Evolutionary conservation across 2,329 filamentous ascomycete species (phyloP).

Genomic region (Pseudogymnoascus pannorum): DNA sequence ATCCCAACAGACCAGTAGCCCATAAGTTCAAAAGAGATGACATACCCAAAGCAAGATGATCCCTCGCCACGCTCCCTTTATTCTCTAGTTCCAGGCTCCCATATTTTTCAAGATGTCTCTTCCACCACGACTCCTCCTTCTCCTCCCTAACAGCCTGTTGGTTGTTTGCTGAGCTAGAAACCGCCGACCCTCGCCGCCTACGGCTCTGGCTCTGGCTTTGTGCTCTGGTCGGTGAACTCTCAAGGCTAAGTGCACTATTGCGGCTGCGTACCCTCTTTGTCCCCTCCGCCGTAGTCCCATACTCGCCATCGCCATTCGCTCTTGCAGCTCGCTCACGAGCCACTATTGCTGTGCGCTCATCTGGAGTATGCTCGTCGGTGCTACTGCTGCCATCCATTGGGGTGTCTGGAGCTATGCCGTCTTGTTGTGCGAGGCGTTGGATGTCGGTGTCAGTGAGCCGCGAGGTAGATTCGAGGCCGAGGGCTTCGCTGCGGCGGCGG

Average conservation of each 20-base stretch:
- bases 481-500: constrained; percentile 1
- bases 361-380: constrained; percentile 9
- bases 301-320: neutral
- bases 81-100: constrained; percentile 67
- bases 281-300: neutral
- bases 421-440: neutral
- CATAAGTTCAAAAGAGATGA: neutral
- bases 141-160: constrained; percentile 4
- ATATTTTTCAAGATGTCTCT: constrained; percentile 40
- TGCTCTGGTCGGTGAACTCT: neutral
- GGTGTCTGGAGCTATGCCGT: neutral
- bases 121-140: constrained; percentile 43
- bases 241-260: neutral
- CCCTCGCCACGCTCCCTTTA: constrained; percentile 74
- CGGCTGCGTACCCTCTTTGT: neutral
- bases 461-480: neutral
- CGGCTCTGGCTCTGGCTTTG: neutral
- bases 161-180: neutral
- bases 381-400: neutral
- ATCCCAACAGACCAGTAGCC: neutral
- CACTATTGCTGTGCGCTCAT: constrained; percentile 31
- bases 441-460: neutral
- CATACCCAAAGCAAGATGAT: constrained; percentile 71
- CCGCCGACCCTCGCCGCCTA: neutral
- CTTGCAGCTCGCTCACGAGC: constrained; percentile 15